Base-by-base conservation (phyloP, 2,329 filamentous ascomycete species). In the Stachybotrys chartarum region DNA sequence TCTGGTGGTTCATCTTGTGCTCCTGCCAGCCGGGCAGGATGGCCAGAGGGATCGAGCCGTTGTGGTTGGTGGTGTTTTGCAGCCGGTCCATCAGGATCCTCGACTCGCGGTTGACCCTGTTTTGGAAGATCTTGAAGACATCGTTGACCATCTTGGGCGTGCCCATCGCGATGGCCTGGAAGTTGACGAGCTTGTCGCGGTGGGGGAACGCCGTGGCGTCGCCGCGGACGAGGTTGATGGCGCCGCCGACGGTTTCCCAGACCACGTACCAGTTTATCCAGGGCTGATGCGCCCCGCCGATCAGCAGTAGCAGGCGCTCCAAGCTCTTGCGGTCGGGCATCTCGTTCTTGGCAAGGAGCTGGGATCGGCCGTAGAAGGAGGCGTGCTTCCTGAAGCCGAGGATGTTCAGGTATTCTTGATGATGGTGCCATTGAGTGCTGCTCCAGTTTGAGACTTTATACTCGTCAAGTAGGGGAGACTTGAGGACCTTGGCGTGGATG, bases 181-280 rank as follows among this genome's bases (percentile, higher is more conserved):
- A 78, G 70, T 84, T 85, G 68, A 86, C 79, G 46, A 86, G 61
- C 59, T 82, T 82, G 71, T 87, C 81, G 50, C 85, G 79, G 62
- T 87, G 84, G 1, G 79, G 77, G 62, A 85, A 87, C 7, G 83
- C 78, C 0, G 84, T 86, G 10, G 78, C 78, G 60, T 84, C 74
- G 57, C 67, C 65, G 0, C 82, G 69, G 1, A 80, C 70, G 56
- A 87, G 82, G 60, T 75, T 77, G 52, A 83, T 76, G 12, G 82
- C 83, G 10, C 85, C 85, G 48, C 82, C 84, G 16, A 78, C 75
- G 1, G 81, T 75, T 63, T 86, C 81, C 62, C 86, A 87, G 48
- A 86, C 83, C 55, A 85, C 70, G 62, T 81, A 80, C 82, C 84
- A 86, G 3, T 0, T 63, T 60, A 55, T 82, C 78, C 46, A 86